These are phyloP conservation scores for Saccharomycopsis malanga DNA, from an alignment of 805 yeast genomes.

Conservation along the genomic window DNA sequence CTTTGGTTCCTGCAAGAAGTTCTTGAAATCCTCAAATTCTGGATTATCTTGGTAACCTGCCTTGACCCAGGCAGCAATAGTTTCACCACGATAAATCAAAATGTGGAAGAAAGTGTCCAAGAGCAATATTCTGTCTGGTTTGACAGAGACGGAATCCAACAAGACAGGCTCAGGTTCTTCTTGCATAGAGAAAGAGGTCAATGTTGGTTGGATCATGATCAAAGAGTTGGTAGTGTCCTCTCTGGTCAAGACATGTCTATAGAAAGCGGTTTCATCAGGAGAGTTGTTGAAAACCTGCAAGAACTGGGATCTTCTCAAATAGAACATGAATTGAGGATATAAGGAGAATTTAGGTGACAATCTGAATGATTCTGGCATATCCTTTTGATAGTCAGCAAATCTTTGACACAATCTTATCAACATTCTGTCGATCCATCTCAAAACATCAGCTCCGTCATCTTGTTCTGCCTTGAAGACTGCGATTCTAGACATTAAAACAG, in stretches of 20 bases:
- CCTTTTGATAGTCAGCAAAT: conserved; percentile 42
- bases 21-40: conserved; percentile 53
- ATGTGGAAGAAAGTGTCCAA: conserved; percentile 67
- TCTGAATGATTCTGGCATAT: conserved; percentile 41
- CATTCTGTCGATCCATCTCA: conserved; percentile 43
- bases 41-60: conserved; percentile 55
- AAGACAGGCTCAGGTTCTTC: conserved; percentile 57
- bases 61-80: conserved; percentile 60
- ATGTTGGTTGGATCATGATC: conserved; percentile 64
- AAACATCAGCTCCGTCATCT: conserved; percentile 34
- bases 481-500: conserved; percentile 52
- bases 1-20: conserved; percentile 54
- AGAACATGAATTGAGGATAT: conserved; percentile 62
- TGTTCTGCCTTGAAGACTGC: conserved; percentile 38
- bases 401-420: conserved; percentile 41
- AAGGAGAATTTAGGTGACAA: conserved; percentile 43
- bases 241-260: conserved; percentile 53
- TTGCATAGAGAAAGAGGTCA: conserved; percentile 45
- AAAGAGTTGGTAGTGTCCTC: conserved; percentile 56
- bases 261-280: conserved; percentile 64
- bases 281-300: conserved; percentile 61
- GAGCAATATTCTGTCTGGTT: conserved; percentile 48
- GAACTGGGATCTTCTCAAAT: conserved; percentile 59
- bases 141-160: conserved; percentile 55
- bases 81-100: conserved; percentile 58